A percentile compares a stretch with the other conserved stretches of the same genome.
phyloP scores from a whole-genome alignment of 352 stramenopile genomes.

The Phytopythium chamaehyphon region DNA sequence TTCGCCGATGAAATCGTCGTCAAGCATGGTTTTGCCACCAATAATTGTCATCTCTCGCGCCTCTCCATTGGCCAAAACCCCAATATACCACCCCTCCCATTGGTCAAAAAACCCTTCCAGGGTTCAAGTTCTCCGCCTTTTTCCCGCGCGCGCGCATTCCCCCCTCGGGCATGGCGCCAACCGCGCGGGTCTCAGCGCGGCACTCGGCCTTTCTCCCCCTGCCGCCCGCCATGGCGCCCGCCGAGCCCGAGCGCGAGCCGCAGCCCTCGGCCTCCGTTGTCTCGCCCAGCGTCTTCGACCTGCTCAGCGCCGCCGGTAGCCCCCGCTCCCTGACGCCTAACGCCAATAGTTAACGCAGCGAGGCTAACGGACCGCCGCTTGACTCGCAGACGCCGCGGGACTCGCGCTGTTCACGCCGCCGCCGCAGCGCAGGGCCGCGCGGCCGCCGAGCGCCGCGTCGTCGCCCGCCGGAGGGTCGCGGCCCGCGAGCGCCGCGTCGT shows the following conservation, averaged over 20 bases:
- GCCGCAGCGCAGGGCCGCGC: conserved; percentile 18
- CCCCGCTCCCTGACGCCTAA: background rate
- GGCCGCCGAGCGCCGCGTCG: conserved; percentile 4
- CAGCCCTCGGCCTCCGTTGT: no score
- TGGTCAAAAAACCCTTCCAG: no score
- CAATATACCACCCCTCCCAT: no score
- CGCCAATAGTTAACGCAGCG: background rate
- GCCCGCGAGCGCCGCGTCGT: conserved; percentile 28
- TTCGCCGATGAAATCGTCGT: no score
- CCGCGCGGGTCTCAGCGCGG: no score
- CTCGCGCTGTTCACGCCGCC: conserved; percentile 61
- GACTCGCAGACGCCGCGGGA: conserved; percentile 15
- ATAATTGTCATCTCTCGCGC: no score
- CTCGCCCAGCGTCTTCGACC: conserved; percentile 58
- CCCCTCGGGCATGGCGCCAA: no score
- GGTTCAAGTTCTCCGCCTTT: no score
- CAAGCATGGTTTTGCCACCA: no score
- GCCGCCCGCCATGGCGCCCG: background rate
- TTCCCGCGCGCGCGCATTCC: no score
- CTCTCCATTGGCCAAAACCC: no score
- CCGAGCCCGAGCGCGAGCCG: conserved; percentile 1
- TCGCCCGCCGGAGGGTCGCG: conserved; percentile 19
- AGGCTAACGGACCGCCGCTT: conserved; percentile 1
- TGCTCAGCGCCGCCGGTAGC: conserved; percentile 34
- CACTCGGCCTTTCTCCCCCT: no score